Conservation (phyloP, 2,329 filamentous ascomycete genomes). For the Nannizziopsis barbatae region DNA sequence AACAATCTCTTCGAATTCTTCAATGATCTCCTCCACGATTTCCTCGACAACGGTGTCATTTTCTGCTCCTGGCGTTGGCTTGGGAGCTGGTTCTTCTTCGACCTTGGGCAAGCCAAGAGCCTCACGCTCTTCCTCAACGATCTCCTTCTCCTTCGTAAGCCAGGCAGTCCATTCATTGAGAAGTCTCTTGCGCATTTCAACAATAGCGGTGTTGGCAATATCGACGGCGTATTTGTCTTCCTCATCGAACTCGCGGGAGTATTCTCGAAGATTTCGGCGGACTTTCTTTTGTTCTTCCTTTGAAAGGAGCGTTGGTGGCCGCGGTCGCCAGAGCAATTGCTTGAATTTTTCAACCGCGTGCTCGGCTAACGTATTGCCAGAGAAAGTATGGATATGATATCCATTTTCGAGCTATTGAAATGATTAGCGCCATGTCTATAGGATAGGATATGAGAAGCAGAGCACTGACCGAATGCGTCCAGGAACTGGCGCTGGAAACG, state of each 20-base stretch:
- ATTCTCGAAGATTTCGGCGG: constrained; percentile 96
- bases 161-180: constrained; percentile 85
- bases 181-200: constrained; percentile 70
- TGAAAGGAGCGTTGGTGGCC: constrained; percentile 76
- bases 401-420: constrained; percentile 84
- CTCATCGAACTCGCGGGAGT: constrained; percentile 88
- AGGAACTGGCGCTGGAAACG: constrained; percentile 81
- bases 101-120: constrained; percentile 56
- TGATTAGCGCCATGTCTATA: constrained; percentile 6
- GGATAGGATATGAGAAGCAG: neutral
- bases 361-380: constrained; percentile 76
- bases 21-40: constrained; percentile 72
- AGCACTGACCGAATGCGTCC: constrained; percentile 80
- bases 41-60: constrained; percentile 74
- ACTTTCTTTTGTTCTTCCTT: constrained; percentile 97
- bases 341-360: constrained; percentile 95
- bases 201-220: constrained; percentile 84
- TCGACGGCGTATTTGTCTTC: constrained; percentile 88
- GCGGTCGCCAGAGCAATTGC: constrained; percentile 89
- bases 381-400: constrained; percentile 97
- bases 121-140: constrained; percentile 60
- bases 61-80: constrained; percentile 48
- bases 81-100: constrained; percentile 47
- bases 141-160: constrained; percentile 60
- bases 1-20: constrained; percentile 70